Conservation (phyloP, 2,329 filamentous ascomycete genomes). For the Pseudogymnoascus sp. region DNA sequence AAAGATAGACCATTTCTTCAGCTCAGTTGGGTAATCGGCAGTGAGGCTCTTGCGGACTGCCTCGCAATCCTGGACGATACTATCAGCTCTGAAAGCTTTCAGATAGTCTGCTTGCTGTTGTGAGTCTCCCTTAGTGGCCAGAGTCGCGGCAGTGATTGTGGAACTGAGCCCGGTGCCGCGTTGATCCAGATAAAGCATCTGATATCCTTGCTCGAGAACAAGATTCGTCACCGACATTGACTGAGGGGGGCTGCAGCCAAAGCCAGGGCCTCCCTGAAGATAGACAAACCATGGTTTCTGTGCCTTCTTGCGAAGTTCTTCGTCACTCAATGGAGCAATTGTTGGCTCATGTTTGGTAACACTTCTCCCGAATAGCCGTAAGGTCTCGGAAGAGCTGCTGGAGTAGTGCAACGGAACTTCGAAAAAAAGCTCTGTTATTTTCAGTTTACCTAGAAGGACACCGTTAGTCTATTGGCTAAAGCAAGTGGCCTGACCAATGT, state of each 20-base stretch:
- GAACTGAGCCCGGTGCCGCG: slow-evolving; percentile 80
- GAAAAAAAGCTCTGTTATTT: slow-evolving; percentile 77
- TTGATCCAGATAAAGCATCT: slow-evolving; percentile 81
- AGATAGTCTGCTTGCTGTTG: slow-evolving; percentile 71
- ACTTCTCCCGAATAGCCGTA: slow-evolving; percentile 72
- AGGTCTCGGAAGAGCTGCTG: slow-evolving; percentile 48
- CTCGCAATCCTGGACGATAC: slow-evolving; percentile 81
- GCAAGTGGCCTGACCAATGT: slow-evolving; percentile 17
- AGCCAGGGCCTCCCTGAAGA: slow-evolving; percentile 79
- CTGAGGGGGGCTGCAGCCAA: slow-evolving; percentile 67
- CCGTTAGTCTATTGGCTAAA: neutral
- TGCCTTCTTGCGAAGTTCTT: slow-evolving; percentile 35
- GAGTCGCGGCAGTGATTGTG: slow-evolving; percentile 65
- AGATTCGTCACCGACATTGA: slow-evolving; percentile 61
- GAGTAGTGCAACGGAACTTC: slow-evolving; percentile 74
- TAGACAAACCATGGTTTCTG: slow-evolving; percentile 58
- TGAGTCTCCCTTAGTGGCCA: slow-evolving; percentile 55
- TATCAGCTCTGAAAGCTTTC: slow-evolving; percentile 79
- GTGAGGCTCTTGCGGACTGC: slow-evolving; percentile 72
- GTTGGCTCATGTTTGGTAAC: slow-evolving; percentile 57
- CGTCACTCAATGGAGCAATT: slow-evolving; percentile 30
- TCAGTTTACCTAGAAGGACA: slow-evolving; percentile 52
- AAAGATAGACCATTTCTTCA: slow-evolving; percentile 75
- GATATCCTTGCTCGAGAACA: slow-evolving; percentile 72
- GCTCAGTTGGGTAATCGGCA: slow-evolving; percentile 55